A percentile compares a stretch with the other conserved stretches of the same genome.
phyloP scores from a whole-genome alignment of 495 filamentous ascomycete genomes.

The Amphirosellinia nigrospora region DNA sequence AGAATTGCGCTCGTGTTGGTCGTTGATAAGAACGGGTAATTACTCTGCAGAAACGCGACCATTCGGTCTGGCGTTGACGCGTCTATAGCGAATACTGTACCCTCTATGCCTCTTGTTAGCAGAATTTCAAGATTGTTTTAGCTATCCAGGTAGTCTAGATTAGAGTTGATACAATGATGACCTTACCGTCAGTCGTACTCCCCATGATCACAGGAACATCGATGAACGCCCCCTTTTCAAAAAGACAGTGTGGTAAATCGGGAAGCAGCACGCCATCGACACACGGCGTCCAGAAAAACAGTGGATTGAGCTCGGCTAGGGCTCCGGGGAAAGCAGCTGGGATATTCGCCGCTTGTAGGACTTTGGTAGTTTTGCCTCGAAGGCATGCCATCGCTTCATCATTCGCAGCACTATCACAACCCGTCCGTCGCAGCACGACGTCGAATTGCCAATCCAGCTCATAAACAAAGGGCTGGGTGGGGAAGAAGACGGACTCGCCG shows the following conservation, averaged over 20 bases:
- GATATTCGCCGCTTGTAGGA: slow-evolving; percentile 60
- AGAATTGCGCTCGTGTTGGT: slow-evolving; percentile 54
- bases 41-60: slow-evolving; percentile 53
- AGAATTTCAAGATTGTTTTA: neutral
- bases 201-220: slow-evolving; percentile 45
- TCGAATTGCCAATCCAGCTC: slow-evolving; percentile 55
- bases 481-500: slow-evolving; percentile 53
- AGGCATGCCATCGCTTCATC: slow-evolving; percentile 56
- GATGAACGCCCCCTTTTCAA: slow-evolving; percentile 37
- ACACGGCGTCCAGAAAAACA: slow-evolving; percentile 65
- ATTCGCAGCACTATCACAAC: slow-evolving; percentile 30
- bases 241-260: slow-evolving; percentile 41
- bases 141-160: too few relatives aligned
- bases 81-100: slow-evolving; percentile 56
- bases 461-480: slow-evolving; percentile 44
- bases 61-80: slow-evolving; percentile 53
- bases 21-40: slow-evolving; percentile 50
- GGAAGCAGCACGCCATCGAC: slow-evolving; percentile 65
- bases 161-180: neutral
- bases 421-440: slow-evolving; percentile 36
- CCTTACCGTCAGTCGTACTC: slow-evolving; percentile 51
- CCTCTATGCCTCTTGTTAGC: slow-evolving; percentile 41
- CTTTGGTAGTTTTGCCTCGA: slow-evolving; percentile 49
- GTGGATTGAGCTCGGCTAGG: slow-evolving; percentile 46
- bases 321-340: slow-evolving; percentile 52